phyloP scores from a whole-genome alignment of 2,329 filamentous ascomycete genomes.

The Polychaeton citri region DNA sequence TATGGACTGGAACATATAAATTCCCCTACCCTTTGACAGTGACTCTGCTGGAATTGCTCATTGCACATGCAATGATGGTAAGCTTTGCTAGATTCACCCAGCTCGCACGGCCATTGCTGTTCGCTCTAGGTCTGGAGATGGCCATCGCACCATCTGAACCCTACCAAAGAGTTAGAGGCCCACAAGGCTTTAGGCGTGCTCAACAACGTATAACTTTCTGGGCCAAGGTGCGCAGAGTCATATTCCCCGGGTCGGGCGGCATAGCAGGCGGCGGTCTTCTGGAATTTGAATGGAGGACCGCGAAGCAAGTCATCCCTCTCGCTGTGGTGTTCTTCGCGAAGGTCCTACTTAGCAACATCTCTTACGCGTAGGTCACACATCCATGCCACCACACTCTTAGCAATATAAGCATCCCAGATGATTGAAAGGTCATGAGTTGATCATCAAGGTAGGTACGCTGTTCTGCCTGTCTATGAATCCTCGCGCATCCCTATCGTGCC shows the following conservation, averaged over 20 bases:
- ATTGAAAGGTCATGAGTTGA: background rate
- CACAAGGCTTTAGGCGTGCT: slow-evolving; percentile 12
- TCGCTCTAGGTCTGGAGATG: slow-evolving; percentile 29
- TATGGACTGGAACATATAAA: slow-evolving; percentile 24
- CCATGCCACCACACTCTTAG: background rate
- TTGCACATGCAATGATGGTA: slow-evolving; percentile 36
- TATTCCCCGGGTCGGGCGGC: slow-evolving; percentile 30
- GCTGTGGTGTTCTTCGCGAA: slow-evolving; percentile 38
- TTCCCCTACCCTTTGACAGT: slow-evolving; percentile 40
- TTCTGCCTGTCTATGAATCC: slow-evolving; percentile 39
- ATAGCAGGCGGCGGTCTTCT: slow-evolving; percentile 42
- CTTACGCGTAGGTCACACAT: slow-evolving; percentile 31
- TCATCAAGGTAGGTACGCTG: slow-evolving; percentile 30
- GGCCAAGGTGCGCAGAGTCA: slow-evolving; percentile 18
- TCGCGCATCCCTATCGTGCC: slow-evolving; percentile 39
- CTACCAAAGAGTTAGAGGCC: slow-evolving; percentile 3
- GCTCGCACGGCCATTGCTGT: slow-evolving; percentile 28
- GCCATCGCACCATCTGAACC: slow-evolving; percentile 30
- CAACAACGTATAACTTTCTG: slow-evolving; percentile 8
- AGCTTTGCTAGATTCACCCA: slow-evolving; percentile 36
- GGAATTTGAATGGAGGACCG: slow-evolving; percentile 37
- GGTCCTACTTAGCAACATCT: slow-evolving; percentile 40
- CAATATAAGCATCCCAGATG: background rate
- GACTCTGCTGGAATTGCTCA: slow-evolving; percentile 37
- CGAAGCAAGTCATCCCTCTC: slow-evolving; percentile 34